These are phyloP conservation scores for Fusarium annulatum DNA, from an alignment of 2,329 filamentous ascomycete species.

Conservation along the genomic window DNA sequence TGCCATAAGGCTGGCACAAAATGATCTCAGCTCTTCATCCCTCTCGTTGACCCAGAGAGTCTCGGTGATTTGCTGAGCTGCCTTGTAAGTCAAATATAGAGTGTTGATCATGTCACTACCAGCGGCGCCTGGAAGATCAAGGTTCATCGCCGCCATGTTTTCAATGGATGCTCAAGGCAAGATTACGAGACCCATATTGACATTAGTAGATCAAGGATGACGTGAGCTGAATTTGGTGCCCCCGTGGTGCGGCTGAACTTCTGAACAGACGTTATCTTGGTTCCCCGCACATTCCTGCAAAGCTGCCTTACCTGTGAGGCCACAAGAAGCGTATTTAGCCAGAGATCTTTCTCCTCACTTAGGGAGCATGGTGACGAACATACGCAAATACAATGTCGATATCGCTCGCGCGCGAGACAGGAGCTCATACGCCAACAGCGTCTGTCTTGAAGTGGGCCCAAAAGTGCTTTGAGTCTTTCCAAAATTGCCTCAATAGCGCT, in stretches of 20 bases:
- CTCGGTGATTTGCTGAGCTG: background rate
- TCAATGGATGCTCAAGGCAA: no score
- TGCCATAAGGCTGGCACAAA: accelerated
- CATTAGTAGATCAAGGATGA: no score
- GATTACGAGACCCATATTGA: accelerated
- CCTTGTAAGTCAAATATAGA: accelerated
- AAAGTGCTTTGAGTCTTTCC: background rate
- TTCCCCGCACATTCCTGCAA: background rate
- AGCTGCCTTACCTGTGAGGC: background rate
- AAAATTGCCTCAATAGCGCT: accelerated
- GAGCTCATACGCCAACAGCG: accelerated
- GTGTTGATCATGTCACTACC: accelerated
- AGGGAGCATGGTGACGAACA: accelerated
- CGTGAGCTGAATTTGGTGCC: no score
- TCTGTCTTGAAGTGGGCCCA: accelerated
- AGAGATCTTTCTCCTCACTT: background rate
- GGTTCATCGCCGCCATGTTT: accelerated
- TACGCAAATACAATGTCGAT: accelerated
- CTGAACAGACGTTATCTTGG: no score
- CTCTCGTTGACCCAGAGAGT: accelerated
- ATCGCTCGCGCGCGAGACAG: accelerated
- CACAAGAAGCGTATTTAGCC: no score
- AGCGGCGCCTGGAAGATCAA: no score
- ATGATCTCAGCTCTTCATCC: accelerated
- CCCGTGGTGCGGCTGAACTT: no score